Percentiles rank a stretch among this genome's conserved stretches.
phyloP scores from a whole-genome alignment of 129 eudicot genomes.

The Helianthus tuberosus region DNA sequence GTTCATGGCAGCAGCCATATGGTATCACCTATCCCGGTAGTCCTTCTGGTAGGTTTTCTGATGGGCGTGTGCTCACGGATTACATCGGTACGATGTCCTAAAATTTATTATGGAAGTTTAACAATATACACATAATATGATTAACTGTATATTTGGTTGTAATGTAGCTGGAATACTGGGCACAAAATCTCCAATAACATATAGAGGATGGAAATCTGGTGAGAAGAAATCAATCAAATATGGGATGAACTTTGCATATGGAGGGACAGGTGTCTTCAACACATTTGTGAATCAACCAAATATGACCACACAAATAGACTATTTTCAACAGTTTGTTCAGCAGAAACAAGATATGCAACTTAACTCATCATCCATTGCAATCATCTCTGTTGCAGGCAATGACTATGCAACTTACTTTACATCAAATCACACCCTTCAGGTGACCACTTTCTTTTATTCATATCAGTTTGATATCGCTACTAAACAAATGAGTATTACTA shows the following conservation, averaged over 20 bases:
- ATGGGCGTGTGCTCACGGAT: conserved; percentile 81
- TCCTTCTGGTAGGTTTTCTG: conserved; percentile 78
- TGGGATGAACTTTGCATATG: conserved; percentile 83
- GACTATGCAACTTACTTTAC: conserved; percentile 65
- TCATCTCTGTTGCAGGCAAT: conserved; percentile 68
- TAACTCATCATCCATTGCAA: conserved; percentile 54
- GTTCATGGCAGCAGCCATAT: conserved; percentile 65
- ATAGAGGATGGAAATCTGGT: conserved; percentile 40
- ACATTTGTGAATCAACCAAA: conserved; percentile 67
- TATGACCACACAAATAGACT: conserved; percentile 73
- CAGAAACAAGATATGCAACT: conserved; percentile 30
- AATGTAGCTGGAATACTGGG: conserved; percentile 58
- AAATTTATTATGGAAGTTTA: neutral
- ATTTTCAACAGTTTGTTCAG: conserved; percentile 51
- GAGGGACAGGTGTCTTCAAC: conserved; percentile 85
- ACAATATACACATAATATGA: neutral
- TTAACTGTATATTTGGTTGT: conserved; percentile 1
- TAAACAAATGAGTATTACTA: no score
- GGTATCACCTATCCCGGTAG: conserved; percentile 70
- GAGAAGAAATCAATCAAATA: conserved; percentile 28
- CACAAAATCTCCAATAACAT: conserved; percentile 54
- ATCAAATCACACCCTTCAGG: conserved; percentile 54
- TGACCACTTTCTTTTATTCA: conserved; percentile 16
- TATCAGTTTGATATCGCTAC: no score
- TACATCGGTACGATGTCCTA: conserved; percentile 47